Evolutionary conservation across 1,139 yeast species (phyloP).

Genomic region (Oligophagozyma castellii): DNA sequence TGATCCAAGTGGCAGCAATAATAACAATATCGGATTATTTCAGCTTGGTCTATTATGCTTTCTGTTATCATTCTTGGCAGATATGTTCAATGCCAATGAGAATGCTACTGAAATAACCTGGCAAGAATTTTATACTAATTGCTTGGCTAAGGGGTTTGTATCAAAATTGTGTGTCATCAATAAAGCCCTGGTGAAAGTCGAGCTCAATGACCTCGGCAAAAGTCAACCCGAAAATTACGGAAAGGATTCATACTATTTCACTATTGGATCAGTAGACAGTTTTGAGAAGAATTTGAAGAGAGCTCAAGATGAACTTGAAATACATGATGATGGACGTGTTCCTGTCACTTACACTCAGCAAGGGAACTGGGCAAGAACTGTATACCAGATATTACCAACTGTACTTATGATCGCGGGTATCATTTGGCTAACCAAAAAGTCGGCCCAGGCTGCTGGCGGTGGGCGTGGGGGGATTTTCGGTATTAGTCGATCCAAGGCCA

Average conservation of each 20-base stretch:
- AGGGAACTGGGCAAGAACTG: constrained; percentile 40
- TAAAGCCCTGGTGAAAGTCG: constrained; percentile 50
- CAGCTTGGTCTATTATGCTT: constrained; percentile 23
- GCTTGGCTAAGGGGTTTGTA: constrained; percentile 52
- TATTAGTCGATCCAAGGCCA: constrained; percentile 79
- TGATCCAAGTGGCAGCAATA: constrained; percentile 22
- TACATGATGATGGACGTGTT: constrained; percentile 45
- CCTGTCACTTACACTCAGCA: constrained; percentile 54
- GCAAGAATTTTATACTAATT: constrained; percentile 57
- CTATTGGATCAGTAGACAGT: constrained; percentile 59
- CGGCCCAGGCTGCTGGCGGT: constrained; percentile 37
- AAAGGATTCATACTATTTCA: constrained; percentile 39
- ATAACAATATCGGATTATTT: constrained; percentile 23
- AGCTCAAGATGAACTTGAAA: constrained; percentile 47
- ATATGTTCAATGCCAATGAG: constrained; percentile 18
- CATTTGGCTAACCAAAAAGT: constrained; percentile 51
- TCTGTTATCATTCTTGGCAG: constrained; percentile 22
- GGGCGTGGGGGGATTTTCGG: constrained; percentile 46
- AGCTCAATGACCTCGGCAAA: constrained; percentile 45
- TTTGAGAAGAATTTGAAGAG: constrained; percentile 56
- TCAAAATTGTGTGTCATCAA: constrained; percentile 54
- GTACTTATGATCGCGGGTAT: constrained; percentile 57
- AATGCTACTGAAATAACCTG: constrained; percentile 29
- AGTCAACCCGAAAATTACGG: constrained; percentile 31
- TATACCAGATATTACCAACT: constrained; percentile 56